These are phyloP conservation scores for Aspergillus sclerotialis DNA, from an alignment of 2,329 filamentous ascomycete species.

Conservation along the genomic window DNA sequence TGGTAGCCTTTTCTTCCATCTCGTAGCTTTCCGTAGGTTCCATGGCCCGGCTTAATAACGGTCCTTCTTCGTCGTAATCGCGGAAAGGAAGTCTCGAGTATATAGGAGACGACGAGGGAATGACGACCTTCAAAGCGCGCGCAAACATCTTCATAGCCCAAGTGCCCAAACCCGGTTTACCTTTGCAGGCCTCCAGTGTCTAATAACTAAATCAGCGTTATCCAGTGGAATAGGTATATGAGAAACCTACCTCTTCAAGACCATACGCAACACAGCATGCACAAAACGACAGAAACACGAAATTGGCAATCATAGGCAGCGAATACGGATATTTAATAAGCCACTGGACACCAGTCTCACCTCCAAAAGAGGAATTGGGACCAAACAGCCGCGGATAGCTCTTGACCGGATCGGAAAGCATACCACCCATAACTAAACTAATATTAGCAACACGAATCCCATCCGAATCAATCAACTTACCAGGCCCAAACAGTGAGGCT, in stretches of 20 bases:
- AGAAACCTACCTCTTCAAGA: conserved; percentile 50
- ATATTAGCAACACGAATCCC: conserved; percentile 2
- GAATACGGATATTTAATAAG: conserved; percentile 60
- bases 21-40: conserved; percentile 29
- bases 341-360: conserved; percentile 53
- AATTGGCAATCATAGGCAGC: conserved; percentile 61
- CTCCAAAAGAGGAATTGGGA: conserved; percentile 50
- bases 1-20: conserved; percentile 27
- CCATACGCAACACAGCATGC: conserved; percentile 53
- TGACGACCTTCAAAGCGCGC: conserved; percentile 16
- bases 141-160: conserved; percentile 22
- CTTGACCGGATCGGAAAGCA: conserved; percentile 60
- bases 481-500: conserved; percentile 47
- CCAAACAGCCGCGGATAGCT: conserved; percentile 59
- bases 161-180: conserved; percentile 40
- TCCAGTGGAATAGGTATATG: not conserved
- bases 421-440: conserved; percentile 52
- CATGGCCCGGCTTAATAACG: conserved; percentile 25
- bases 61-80: conserved; percentile 30
- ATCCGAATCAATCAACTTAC: conserved; percentile 26
- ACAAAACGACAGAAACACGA: conserved; percentile 50
- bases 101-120: conserved; percentile 24
- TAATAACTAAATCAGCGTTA: conserved; percentile 18
- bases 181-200: conserved; percentile 43
- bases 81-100: conserved; percentile 28